A percentile compares a stretch with the other conserved stretches of the same genome.
phyloP scores from a whole-genome alignment of 257 asterid species.

The Solanum sparsipilum region DNA sequence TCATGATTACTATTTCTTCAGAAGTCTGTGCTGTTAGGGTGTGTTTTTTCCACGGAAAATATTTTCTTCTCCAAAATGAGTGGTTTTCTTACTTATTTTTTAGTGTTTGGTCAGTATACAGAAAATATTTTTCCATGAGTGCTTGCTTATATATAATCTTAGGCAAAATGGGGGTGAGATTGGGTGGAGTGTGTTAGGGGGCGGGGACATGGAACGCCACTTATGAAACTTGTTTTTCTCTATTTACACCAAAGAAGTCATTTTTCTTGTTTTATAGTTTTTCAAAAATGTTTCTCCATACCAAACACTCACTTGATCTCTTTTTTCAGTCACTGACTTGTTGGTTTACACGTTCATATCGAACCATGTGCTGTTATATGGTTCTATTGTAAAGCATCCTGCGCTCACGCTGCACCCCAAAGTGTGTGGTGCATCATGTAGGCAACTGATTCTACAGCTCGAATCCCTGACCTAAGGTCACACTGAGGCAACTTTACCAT shows the following conservation, averaged over 20 bases:
- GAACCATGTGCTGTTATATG: neutral
- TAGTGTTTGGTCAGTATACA: no score
- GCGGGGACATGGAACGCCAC: neutral
- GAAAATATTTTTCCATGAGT: no score
- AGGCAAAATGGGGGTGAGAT: no score
- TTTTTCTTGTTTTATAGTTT: no score
- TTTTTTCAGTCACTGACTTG: neutral
- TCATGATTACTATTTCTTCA: no score
- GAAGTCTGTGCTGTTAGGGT: no score
- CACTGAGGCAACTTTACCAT: neutral
- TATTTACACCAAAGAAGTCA: neutral
- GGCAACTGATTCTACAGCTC: neutral
- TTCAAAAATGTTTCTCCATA: neutral
- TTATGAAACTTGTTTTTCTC: neutral
- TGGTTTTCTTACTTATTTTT: no score
- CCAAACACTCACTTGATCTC: neutral
- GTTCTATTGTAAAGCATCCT: neutral
- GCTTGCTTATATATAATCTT: no score
- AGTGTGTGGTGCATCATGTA: neutral
- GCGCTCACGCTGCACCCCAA: neutral
- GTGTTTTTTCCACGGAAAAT: no score
- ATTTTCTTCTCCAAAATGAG: no score
- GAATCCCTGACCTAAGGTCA: neutral
- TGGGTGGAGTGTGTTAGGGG: neutral
- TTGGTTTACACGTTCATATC: neutral